These are phyloP conservation scores for Leccinum subgranulosum DNA, from an alignment of 768 basidiomycete genomes.

Conservation along the genomic window DNA sequence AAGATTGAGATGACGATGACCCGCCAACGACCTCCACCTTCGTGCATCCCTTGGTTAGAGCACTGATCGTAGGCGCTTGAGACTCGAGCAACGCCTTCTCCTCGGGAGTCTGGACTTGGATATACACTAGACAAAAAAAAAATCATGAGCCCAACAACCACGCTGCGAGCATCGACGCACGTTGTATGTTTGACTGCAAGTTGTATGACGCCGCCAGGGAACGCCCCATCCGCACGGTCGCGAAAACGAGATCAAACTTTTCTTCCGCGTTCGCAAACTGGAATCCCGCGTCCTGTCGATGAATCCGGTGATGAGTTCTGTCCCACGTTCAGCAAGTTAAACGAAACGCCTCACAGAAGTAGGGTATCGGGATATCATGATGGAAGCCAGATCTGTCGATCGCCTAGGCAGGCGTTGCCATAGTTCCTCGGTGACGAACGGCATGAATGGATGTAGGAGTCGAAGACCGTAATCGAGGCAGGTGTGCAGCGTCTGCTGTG, in stretches of 20 bases:
- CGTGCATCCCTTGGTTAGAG: constrained; percentile 88
- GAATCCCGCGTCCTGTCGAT: constrained; percentile 53
- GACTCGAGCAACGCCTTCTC: constrained; percentile 67
- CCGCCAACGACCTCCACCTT: constrained; percentile 64
- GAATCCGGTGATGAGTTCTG: background rate
- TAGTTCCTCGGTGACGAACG: constrained; percentile 96
- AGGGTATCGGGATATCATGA: constrained; percentile 89
- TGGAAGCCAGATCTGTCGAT: constrained; percentile 76
- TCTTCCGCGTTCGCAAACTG: constrained; percentile 72
- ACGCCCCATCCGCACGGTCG: constrained; percentile 59
- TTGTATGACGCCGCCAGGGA: constrained; percentile 72
- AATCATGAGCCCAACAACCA: background rate
- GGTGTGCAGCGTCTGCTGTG: constrained; percentile 94
- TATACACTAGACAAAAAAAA: constrained; percentile 50
- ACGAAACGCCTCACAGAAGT: constrained; percentile 52
- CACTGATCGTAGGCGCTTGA: constrained; percentile 71
- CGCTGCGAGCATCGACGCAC: background rate
- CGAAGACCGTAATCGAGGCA: constrained; percentile 89
- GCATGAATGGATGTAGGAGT: constrained; percentile 97
- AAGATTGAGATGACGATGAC: constrained; percentile 23
- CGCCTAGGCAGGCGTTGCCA: constrained; percentile 95
- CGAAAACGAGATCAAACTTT: constrained; percentile 84
- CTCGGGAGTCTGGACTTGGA: constrained; percentile 62
- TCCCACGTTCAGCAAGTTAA: background rate
- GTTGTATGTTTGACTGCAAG: constrained; percentile 68